These are phyloP conservation scores for Aspergillus bridgeri DNA, from an alignment of 495 filamentous ascomycete genomes.

Conservation along the genomic window DNA sequence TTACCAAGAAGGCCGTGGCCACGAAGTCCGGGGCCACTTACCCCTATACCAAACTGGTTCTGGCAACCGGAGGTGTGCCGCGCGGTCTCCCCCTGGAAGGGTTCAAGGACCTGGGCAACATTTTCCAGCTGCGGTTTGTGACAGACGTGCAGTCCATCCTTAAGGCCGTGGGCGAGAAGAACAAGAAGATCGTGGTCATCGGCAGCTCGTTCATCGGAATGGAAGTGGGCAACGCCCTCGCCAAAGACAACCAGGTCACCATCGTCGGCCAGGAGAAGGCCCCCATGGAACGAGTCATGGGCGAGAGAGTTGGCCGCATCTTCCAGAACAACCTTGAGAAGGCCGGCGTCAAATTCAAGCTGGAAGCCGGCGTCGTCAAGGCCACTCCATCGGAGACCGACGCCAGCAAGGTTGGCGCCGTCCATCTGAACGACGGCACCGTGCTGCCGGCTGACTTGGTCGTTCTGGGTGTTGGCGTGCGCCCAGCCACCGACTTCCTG, in stretches of 20 bases:
- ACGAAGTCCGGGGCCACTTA: slow-evolving; percentile 68
- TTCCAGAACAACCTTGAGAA: slow-evolving; percentile 75
- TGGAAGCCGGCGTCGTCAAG: slow-evolving; percentile 75
- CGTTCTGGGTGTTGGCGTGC: slow-evolving; percentile 84
- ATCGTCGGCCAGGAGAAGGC: slow-evolving; percentile 88
- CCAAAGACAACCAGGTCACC: slow-evolving; percentile 74
- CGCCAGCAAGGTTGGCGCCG: slow-evolving; percentile 67
- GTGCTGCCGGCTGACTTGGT: slow-evolving; percentile 83
- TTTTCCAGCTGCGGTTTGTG: slow-evolving; percentile 77
- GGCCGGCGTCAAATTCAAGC: slow-evolving; percentile 81
- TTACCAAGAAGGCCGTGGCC: slow-evolving; percentile 63
- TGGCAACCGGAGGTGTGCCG: slow-evolving; percentile 81
- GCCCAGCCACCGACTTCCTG: slow-evolving; percentile 83
- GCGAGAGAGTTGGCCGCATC: slow-evolving; percentile 73
- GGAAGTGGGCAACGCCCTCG: slow-evolving; percentile 82
- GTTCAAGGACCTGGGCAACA: slow-evolving; percentile 80
- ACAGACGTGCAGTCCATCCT: slow-evolving; percentile 73
- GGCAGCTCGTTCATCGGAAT: slow-evolving; percentile 95
- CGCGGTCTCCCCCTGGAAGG: slow-evolving; percentile 75
- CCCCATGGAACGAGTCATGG: slow-evolving; percentile 86
- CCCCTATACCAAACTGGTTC: slow-evolving; percentile 81
- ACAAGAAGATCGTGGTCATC: slow-evolving; percentile 88
- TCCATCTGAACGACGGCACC: slow-evolving; percentile 84
- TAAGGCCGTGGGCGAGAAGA: slow-evolving; percentile 72
- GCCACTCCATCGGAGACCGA: slow-evolving; percentile 65